Base-by-base conservation (phyloP, 2,329 filamentous ascomycete species). In the Trichoderma brevicompactum region DNA sequence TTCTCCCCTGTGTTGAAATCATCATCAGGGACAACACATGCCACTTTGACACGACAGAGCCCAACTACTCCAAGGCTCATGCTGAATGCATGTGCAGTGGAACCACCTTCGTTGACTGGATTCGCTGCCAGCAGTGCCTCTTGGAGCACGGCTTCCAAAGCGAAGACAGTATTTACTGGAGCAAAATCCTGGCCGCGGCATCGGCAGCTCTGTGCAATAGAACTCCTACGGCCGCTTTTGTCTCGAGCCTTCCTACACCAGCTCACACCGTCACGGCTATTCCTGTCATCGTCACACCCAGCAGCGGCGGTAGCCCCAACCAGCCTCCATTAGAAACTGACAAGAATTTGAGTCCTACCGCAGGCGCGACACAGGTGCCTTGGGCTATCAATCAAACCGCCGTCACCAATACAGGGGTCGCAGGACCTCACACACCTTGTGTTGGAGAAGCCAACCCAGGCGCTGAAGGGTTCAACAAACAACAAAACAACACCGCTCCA, bases 321-420 rank as follows among this genome's bases (percentile, higher is more conserved):
- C 67, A 70, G 23, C 77, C 71, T 40, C 74, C 74, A 2, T 72
- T 77, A 36, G 68, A 78, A 70, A 76, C 78, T 46, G 78, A 75
- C n/a, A 74, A 80, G 10, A 79, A 76, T 65, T 66, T 80, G 38
- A 81, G 82, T 69, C 81, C 78, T 70, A 81, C 79, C 7, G 70
- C 75, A 72, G 17, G 69, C 7, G 17, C 3, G 17, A 28, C 52
- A 12, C 52, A 38, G 8, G 49, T 5, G 1, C 52, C 52, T 41
- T 41, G 52, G 52, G 28, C n/a, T 17, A 9, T 36, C 60, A 54
- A 54, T 44, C 40, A 63, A 36, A 48, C 44, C 34, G 9, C 17
- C 12, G 4, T 12, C 34, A 5, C 56, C 12, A 13, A 23, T 13
- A 49, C 56, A 28, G 56, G 34, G 7, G 40, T n/a, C n/a, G 52